Base-by-base conservation (phyloP, 2,329 filamentous ascomycete species). In the Exophiala sp. region DNA sequence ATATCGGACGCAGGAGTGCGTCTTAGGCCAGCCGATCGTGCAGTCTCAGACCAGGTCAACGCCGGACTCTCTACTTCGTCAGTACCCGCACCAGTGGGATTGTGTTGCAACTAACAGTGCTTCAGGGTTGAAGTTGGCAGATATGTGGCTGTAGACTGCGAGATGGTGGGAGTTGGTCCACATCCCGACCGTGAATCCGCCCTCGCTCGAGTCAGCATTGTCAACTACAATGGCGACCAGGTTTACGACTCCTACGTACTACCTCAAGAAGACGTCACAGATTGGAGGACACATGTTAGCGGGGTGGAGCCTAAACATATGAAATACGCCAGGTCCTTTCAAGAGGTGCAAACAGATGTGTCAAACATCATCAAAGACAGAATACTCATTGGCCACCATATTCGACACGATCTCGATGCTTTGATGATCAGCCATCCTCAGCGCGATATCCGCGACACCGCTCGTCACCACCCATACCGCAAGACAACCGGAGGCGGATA, bases 231-330 rank as follows among this genome's bases (percentile, higher is more conserved):
- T 68, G 91, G 91, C 14, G 82, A 87, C 24, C 90, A 96, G 70
- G 76, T 99, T 42, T 96, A 97, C 78, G 94, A 99, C 75, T 92
- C 89, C 10, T 97, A 88, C 67, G 94, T 97, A 8, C 81, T 82
- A 50, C 88, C 89, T 0, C 83, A 84, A 55, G 85, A 91, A 65
- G 77, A 75, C 51, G 89, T 99, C 1, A 91, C 88, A 11, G 89
- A 99, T 71, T 99, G 91, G 87, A 83, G 94, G 58, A 97, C 91
- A 2, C 76, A 80, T 57, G 86, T 96, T 38, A 95, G 88, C 58
- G 94, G 94, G 5, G 87, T 99, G 57, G 81, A 83, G 47, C 80
- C 87, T 0, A 82, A 82, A 55, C 84, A 90, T 61, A 86, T 97
- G 80, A 76, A 78, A 32, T 74, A 77, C 41, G 88, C 88, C 0